A percentile compares a stretch with the other conserved stretches of the same genome.
phyloP scores from a whole-genome alignment of 2,329 filamentous ascomycete species.

The Penicillium concentricum region DNA sequence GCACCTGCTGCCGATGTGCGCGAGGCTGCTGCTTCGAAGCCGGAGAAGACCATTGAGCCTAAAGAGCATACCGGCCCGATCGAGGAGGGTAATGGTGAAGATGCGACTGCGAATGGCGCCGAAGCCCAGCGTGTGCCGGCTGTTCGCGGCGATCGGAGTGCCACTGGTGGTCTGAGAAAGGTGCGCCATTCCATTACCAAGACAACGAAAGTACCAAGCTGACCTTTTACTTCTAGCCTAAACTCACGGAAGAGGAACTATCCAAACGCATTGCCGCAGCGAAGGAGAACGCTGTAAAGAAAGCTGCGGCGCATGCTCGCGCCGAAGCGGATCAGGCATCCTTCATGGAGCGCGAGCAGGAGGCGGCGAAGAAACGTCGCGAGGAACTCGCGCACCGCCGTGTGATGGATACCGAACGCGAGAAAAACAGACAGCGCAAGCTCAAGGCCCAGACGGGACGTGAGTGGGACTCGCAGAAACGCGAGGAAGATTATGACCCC shows the following conservation, averaged over 20 bases:
- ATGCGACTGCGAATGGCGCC: conserved; percentile 12
- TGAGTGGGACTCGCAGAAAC: conserved; percentile 64
- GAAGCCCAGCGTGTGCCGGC: conserved; percentile 41
- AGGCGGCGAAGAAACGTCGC: conserved; percentile 55
- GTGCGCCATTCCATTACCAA: conserved; percentile 27
- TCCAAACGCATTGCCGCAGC: conserved; percentile 61
- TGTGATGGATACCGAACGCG: conserved; percentile 62
- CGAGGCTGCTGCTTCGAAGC: conserved; percentile 15
- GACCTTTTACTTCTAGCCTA: conserved; percentile 47
- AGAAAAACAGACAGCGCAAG: conserved; percentile 60
- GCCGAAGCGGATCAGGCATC: conserved; percentile 67
- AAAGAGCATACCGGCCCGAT: conserved; percentile 11
- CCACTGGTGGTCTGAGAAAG: conserved; percentile 53
- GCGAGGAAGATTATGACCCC: conserved; percentile 54
- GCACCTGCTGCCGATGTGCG: conserved; percentile 11
- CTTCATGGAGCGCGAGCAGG: conserved; percentile 63
- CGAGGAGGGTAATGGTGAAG: conserved; percentile 15
- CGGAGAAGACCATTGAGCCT: conserved; percentile 10
- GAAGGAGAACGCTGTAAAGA: conserved; percentile 59
- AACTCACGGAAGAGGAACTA: conserved; percentile 65
- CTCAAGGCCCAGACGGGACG: conserved; percentile 57
- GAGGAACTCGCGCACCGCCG: conserved; percentile 53
- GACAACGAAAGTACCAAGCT: conserved; percentile 4
- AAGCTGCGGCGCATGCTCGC: conserved; percentile 60
- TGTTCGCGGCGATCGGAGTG: conserved; percentile 55